Percentiles rank a stretch among this genome's conserved stretches.
phyloP scores from a whole-genome alignment of 169 alveolate species.

The Babesia gibsoni region DNA sequence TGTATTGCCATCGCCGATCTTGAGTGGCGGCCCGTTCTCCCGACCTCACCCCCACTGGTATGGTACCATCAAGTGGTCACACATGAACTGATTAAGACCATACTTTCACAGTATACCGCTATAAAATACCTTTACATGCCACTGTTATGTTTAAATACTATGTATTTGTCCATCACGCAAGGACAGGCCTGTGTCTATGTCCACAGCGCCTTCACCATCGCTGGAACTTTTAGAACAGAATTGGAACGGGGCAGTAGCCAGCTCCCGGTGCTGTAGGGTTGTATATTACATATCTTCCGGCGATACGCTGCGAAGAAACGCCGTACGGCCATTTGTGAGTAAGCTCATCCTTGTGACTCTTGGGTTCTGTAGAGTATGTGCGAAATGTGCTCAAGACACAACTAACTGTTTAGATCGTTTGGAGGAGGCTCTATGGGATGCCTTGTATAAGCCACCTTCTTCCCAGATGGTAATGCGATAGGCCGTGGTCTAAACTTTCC shows the following conservation, averaged over 20 bases:
- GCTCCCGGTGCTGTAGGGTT: constrained; percentile 80
- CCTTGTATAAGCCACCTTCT: constrained; percentile 78
- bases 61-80: no score
- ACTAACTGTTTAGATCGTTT: constrained; percentile 55
- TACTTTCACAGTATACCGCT: not conserved
- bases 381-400: no score
- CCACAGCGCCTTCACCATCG: no score
- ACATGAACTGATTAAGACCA: no score
- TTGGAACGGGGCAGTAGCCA: constrained; percentile 81
- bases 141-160: not conserved
- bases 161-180: not conserved
- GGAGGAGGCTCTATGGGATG: constrained; percentile 84
- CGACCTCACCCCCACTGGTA: constrained; percentile 36
- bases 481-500: constrained; percentile 76
- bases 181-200: no score
- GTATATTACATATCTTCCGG: constrained; percentile 72
- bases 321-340: constrained; percentile 80
- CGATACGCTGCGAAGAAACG: constrained; percentile 67
- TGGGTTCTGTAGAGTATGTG: constrained; percentile 44
- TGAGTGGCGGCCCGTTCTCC: not conserved
- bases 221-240: constrained; percentile 68
- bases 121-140: not conserved
- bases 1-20: not conserved
- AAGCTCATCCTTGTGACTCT: constrained; percentile 67
- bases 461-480: constrained; percentile 73